Percentiles rank a stretch among this genome's conserved stretches.
These are phyloP conservation scores for Picochlorum sp. DNA, from an alignment of 139 green algal genomes.

Conservation along the genomic window DNA sequence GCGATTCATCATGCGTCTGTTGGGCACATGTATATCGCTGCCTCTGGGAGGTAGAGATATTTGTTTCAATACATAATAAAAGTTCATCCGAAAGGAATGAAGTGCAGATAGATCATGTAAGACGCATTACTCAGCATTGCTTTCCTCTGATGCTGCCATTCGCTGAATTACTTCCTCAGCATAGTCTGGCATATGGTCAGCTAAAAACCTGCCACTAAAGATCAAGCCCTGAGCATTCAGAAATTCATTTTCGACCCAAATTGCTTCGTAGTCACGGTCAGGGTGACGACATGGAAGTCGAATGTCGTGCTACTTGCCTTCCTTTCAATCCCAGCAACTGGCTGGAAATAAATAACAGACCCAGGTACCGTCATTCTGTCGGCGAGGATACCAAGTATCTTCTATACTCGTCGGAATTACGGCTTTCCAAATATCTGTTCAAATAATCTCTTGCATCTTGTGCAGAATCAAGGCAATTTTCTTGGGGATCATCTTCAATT, in stretches of 20 bases:
- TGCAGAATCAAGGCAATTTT: too few relatives aligned
- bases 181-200: slow-evolving; percentile 5
- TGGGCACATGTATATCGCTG: too few relatives aligned
- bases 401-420: neutral
- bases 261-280: neutral
- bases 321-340: neutral
- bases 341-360: neutral
- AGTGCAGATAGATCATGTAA: too few relatives aligned
- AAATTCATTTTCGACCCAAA: neutral
- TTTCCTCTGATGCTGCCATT: too few relatives aligned
- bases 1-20: too few relatives aligned
- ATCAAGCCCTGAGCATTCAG: neutral
- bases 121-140: too few relatives aligned
- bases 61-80: too few relatives aligned
- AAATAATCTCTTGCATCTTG: neutral
- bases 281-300: neutral
- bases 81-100: too few relatives aligned
- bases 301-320: neutral
- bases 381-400: neutral
- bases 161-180: neutral
- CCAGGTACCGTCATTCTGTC: neutral
- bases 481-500: too few relatives aligned
- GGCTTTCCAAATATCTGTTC: neutral
- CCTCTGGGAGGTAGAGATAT: too few relatives aligned
- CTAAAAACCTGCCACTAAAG: neutral